Evolutionary conservation across 2,329 filamentous ascomycete genomes (phyloP), one percentile per base, ranked within the genome.

Genomic region (Capronia americana): DNA sequence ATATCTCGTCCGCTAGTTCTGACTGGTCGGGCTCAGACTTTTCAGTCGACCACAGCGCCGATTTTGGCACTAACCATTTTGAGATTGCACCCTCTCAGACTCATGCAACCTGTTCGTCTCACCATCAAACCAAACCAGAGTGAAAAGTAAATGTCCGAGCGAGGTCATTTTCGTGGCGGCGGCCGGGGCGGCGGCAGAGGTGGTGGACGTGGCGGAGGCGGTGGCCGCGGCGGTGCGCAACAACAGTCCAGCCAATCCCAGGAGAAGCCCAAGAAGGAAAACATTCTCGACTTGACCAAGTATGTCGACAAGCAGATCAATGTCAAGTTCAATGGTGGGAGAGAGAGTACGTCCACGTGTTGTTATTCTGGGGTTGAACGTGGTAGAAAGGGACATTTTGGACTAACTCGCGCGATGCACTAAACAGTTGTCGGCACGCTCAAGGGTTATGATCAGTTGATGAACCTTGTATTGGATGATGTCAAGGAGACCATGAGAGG

Each of bases 251-350:
- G 81, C 64, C 79, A 84, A 67, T 81, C 86, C 68, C 81, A 85
- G 72, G 92, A 96, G 80, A 87, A 90, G 74, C 92, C 93, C 68
- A 97, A 97, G 88, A 98, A 98, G 85, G 95, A 99, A 81, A 98
- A 97, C 79, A 99, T 99, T 74, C 87, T 99, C 61, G 94, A 99
- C 77, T 80, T 99, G 75, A 88, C 85, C 77, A 97, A 97, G 82
- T 99, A 98, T 80, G 93, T 97, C 90, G 93, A 99, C 80, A 96
- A 97, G 86, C 86, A 90, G 76, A 92, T 99, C 73, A 91, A 87
- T 10, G 93, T 99, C 77, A 98, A 98, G 81, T 98, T 99, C 79
- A 97, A 92, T 76, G 95, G 95, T 50, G 95, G 95, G 1, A 84
- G 94, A 67, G 93, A 97, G 84, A 92, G 93, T 95, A 77, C 68